A percentile compares a stretch with the other conserved stretches of the same genome.
These are phyloP conservation scores for Peronospora destructor DNA, from an alignment of 352 stramenopile species.

Conservation along the genomic window DNA sequence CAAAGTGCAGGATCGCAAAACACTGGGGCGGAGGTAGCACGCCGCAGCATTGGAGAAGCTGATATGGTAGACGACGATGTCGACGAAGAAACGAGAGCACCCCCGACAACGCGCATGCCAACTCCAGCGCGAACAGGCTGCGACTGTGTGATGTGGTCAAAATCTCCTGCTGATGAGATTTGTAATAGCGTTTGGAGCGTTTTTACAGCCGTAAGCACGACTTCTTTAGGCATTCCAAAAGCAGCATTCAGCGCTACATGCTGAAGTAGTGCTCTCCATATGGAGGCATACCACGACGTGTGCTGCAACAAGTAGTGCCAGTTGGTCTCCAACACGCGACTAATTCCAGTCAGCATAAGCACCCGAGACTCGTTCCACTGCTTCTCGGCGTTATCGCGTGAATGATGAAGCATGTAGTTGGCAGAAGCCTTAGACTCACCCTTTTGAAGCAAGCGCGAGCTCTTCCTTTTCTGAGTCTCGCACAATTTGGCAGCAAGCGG, in stretches of 20 bases:
- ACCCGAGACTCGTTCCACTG: conserved; percentile 96
- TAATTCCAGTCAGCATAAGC: conserved; percentile 90
- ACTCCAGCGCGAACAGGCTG: conserved; percentile 74
- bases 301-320: conserved; percentile 60
- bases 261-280: conserved; percentile 59
- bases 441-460: conserved; percentile 8
- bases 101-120: conserved; percentile 88
- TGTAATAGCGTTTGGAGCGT: conserved; percentile 81
- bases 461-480: conserved; percentile 29
- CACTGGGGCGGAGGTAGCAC: conserved; percentile 16
- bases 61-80: conserved; percentile 15
- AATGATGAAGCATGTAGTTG: conserved; percentile 90
- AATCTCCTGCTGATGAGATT: conserved; percentile 61
- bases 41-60: conserved; percentile 17
- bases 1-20: conserved; percentile 54
- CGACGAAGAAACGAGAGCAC: conserved; percentile 54
- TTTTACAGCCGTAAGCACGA: conserved; percentile 64
- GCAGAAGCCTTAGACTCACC: conserved; percentile 12
- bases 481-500: conserved; percentile 71
- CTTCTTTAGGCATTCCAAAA: conserved; percentile 61
- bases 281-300: conserved; percentile 46
- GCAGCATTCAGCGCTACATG: conserved; percentile 52
- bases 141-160: conserved; percentile 63
- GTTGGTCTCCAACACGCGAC: conserved; percentile 88
- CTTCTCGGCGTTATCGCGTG: conserved; percentile 91